Evolutionary conservation across 2,329 filamentous ascomycete genomes (phyloP).

Genomic region (Pseudocercospora macadamiae): DNA sequence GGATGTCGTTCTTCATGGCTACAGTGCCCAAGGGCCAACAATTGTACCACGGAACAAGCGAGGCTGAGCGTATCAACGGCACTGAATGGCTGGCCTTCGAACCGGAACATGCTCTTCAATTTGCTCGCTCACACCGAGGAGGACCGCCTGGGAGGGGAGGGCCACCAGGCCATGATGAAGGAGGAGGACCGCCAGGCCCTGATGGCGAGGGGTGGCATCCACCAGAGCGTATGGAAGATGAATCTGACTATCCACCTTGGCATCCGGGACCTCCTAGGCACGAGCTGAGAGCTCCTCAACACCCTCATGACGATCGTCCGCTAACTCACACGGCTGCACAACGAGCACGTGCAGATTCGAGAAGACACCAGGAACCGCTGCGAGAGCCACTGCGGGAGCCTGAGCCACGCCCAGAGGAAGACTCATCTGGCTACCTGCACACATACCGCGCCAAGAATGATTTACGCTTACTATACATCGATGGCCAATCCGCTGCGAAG

Average conservation of each 20-base stretch:
- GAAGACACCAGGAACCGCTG: constrained; percentile 4
- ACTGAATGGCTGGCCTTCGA: constrained; percentile 78
- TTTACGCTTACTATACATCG: constrained; percentile 67
- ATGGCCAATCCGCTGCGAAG: constrained; percentile 71
- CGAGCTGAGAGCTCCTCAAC: constrained; percentile 13
- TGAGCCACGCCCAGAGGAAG: constrained; percentile 1
- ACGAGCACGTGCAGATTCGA: constrained; percentile 11
- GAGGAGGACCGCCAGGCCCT: constrained; percentile 8
- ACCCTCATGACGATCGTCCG: constrained; percentile 10
- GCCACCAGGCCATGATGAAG: constrained; percentile 4
- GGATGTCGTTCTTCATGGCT: constrained; percentile 71
- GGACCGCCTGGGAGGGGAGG: constrained; percentile 20
- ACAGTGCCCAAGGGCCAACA: constrained; percentile 66
- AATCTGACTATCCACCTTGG: constrained; percentile 1
- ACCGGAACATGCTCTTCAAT: constrained; percentile 70
- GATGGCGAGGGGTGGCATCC: constrained; percentile 14
- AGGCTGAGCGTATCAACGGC: constrained; percentile 51
- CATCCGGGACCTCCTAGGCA: constrained; percentile 6
- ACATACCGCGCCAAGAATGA: constrained; percentile 63
- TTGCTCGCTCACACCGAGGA: constrained; percentile 51
- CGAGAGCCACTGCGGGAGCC: background rate
- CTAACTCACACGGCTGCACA: constrained; percentile 19
- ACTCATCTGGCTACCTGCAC: constrained; percentile 62
- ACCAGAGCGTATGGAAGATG: constrained; percentile 3
- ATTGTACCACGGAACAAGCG: constrained; percentile 66